These are phyloP conservation scores for Panus rudis DNA, from an alignment of 768 basidiomycete genomes.

Conservation along the genomic window DNA sequence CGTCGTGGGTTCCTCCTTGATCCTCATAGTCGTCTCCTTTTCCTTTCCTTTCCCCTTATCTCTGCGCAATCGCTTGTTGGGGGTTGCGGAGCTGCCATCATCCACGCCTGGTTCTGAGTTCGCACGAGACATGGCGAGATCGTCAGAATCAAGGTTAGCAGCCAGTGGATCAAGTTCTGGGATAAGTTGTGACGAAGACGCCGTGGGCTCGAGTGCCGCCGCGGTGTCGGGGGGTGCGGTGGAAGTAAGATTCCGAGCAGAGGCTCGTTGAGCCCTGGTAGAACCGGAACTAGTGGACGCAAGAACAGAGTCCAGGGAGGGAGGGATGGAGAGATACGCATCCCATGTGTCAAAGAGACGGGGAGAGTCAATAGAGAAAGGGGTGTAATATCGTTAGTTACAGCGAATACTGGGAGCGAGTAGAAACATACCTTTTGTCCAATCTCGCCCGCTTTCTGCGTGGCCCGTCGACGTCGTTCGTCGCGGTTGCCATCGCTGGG, in stretches of 20 bases:
- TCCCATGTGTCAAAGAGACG: constrained; percentile 1
- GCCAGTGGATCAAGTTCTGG: constrained; percentile 46
- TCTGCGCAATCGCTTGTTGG: constrained; percentile 15
- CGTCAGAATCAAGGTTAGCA: constrained; percentile 52
- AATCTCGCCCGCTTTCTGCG: constrained; percentile 67
- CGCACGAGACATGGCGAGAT: constrained; percentile 51
- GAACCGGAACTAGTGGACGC: background rate
- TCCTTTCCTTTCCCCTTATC: constrained; percentile 47
- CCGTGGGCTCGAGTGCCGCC: constrained; percentile 4
- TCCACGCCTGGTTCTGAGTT: constrained; percentile 31
- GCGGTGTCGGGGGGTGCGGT: constrained; percentile 7
- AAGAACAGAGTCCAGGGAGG: background rate
- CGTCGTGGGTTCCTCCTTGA: constrained; percentile 39
- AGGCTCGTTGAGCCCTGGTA: constrained; percentile 22
- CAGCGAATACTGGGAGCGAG: constrained; percentile 10
- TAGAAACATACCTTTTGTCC: constrained; percentile 59
- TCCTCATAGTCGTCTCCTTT: constrained; percentile 26
- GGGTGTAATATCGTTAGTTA: constrained; percentile 10
- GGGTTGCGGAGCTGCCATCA: constrained; percentile 11
- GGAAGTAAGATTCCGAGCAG: constrained; percentile 20
- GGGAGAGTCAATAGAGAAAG: constrained; percentile 3
- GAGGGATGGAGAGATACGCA: constrained; percentile 1
- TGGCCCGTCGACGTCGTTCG: constrained; percentile 56
- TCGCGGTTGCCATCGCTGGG: constrained; percentile 36
- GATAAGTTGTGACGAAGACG: constrained; percentile 41